Percentiles rank a stretch among this genome's conserved stretches.
These are phyloP conservation scores for Sclerotiophoma versabilis DNA, from an alignment of 2,329 filamentous ascomycete genomes.

Conservation along the genomic window DNA sequence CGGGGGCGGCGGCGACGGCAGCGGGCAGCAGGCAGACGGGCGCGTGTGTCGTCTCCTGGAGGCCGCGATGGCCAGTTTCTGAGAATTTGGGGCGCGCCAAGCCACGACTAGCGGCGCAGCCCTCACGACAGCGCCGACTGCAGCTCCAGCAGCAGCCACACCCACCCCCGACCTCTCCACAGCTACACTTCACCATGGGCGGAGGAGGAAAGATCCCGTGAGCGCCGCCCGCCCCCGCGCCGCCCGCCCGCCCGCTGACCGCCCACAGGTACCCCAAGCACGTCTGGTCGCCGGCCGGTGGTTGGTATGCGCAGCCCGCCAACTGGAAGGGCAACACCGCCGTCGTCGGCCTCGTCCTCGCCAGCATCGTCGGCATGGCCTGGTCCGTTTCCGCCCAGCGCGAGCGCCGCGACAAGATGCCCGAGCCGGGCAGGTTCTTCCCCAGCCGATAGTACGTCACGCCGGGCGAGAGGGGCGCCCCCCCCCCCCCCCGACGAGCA, in stretches of 20 bases:
- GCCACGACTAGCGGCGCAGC: slow-evolving; percentile 5
- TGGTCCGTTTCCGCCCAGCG: slow-evolving; percentile 78
- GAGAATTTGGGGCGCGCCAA: slow-evolving; percentile 20
- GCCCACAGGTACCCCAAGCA: slow-evolving; percentile 89
- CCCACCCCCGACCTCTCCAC: slow-evolving; percentile 21
- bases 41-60: slow-evolving; percentile 3
- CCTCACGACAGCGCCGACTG: slow-evolving; percentile 6
- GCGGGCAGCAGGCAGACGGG: slow-evolving; percentile 5
- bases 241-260: slow-evolving; percentile 23
- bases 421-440: slow-evolving; percentile 78
- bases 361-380: slow-evolving; percentile 71
- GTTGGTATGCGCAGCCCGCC: slow-evolving; percentile 92
- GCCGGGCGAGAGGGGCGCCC: too few species aligned
- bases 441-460: slow-evolving; percentile 79
- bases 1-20: slow-evolving; percentile 18
- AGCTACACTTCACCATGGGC: slow-evolving; percentile 67
- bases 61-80: not conserved
- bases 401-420: slow-evolving; percentile 77
- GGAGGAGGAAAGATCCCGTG: slow-evolving; percentile 77
- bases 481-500: too few species aligned
- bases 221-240: slow-evolving; percentile 24
- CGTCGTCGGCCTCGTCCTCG: slow-evolving; percentile 71
- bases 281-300: slow-evolving; percentile 98
- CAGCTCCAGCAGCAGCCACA: slow-evolving; percentile 6
- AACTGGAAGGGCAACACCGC: slow-evolving; percentile 97